A percentile compares a stretch with the other conserved stretches of the same genome.
These are phyloP conservation scores for Vinca minor DNA, from an alignment of 257 asterid species.

Conservation along the genomic window DNA sequence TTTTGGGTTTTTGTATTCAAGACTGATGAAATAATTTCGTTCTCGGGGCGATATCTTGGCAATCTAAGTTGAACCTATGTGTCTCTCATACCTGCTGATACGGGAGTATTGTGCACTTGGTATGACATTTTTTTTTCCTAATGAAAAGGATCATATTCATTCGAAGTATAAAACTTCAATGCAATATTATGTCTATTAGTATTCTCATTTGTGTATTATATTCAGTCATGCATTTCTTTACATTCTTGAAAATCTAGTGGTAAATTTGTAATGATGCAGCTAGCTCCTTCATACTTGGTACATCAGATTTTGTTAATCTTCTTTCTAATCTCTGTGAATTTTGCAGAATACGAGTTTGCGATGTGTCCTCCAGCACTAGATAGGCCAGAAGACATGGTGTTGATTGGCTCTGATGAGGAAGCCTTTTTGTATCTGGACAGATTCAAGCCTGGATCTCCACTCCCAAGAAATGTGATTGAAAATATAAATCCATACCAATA, in stretches of 20 bases:
- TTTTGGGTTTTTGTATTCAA: too few relatives aligned
- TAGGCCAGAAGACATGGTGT: slow-evolving; percentile 20
- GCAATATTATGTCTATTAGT: too few relatives aligned
- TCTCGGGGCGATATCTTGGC: too few relatives aligned
- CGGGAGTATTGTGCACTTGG: too few relatives aligned
- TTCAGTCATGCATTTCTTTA: too few relatives aligned
- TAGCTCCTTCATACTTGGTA: background rate
- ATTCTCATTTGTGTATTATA: too few relatives aligned
- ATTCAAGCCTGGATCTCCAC: slow-evolving; percentile 29
- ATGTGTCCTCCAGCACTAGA: slow-evolving; percentile 45
- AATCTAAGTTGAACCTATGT: too few relatives aligned
- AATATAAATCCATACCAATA: slow-evolving; percentile 41
- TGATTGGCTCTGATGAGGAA: slow-evolving; percentile 33
- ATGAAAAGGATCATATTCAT: too few relatives aligned
- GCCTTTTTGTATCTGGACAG: slow-evolving; percentile 26
- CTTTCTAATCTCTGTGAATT: slow-evolving; percentile 11
- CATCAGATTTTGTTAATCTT: slow-evolving; percentile 4
- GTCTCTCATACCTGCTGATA: too few relatives aligned
- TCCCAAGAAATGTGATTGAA: slow-evolving; percentile 40
- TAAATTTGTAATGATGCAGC: background rate
- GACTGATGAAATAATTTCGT: too few relatives aligned
- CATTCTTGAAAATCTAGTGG: background rate
- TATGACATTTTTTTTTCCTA: too few relatives aligned
- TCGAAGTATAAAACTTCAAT: too few relatives aligned
- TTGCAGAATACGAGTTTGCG: slow-evolving; percentile 16